Evolutionary conservation across 345 rosid species (phyloP).

Genomic region (Eucalyptus grandis): DNA sequence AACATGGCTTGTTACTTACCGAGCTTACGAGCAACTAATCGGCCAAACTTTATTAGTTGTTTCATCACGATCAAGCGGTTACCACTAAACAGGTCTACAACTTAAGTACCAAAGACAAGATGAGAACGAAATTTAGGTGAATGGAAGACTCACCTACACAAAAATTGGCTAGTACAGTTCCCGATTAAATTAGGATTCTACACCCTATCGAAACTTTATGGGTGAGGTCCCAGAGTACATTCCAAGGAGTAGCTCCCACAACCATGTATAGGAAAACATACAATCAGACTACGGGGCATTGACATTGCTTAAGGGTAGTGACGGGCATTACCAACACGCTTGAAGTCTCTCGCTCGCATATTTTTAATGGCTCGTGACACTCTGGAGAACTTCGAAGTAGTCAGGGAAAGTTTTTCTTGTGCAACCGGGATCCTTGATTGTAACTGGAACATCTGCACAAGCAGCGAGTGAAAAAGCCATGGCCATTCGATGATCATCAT

Average conservation of each 20-base stretch:
- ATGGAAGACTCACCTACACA: neutral
- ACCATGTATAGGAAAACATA: neutral
- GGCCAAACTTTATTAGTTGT: neutral
- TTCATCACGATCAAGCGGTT: neutral
- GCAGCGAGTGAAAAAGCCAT: conserved; percentile 98
- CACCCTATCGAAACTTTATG: neutral
- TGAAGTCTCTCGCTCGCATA: neutral
- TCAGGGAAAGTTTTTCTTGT: conserved; percentile 92
- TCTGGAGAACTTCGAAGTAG: conserved; percentile 83
- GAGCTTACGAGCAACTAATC: neutral
- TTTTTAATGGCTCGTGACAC: conserved; percentile 43
- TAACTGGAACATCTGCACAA: conserved; percentile 88
- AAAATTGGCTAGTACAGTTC: neutral
- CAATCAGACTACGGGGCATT: neutral
- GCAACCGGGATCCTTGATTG: conserved; percentile 90
- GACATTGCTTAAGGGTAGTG: neutral
- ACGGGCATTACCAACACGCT: neutral
- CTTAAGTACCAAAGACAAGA: neutral
- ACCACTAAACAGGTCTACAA: neutral
- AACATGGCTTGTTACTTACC: neutral
- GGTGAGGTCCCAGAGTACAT: neutral
- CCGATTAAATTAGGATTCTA: neutral
- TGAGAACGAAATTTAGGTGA: neutral
- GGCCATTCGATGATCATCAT: conserved; percentile 98
- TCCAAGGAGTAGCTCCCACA: neutral